Percentiles rank a stretch among this genome's conserved stretches.
phyloP scores from a whole-genome alignment of 1,284 basidiomycete genomes.

The Ceratobasidium sp. region DNA sequence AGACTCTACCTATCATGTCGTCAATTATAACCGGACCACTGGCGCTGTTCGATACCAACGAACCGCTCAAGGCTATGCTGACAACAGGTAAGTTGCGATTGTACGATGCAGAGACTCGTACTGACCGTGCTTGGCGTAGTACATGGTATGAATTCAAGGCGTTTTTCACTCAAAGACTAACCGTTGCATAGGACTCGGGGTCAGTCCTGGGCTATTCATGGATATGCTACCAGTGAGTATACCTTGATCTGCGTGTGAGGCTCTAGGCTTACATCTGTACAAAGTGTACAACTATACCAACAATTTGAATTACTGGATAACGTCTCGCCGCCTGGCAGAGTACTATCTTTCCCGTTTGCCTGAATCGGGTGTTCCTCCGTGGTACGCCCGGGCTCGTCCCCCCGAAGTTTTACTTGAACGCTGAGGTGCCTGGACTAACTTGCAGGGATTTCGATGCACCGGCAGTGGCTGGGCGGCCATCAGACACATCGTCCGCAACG shows the following conservation, averaged over 20 bases:
- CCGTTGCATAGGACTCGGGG: constrained; percentile 64
- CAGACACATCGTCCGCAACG: constrained; percentile 74
- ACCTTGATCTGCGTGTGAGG: not conserved
- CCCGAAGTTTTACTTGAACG: not conserved
- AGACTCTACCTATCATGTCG: constrained; percentile 75
- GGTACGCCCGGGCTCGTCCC: constrained; percentile 57
- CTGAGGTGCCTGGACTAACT: constrained; percentile 26
- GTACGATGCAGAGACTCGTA: not conserved
- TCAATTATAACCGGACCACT: constrained; percentile 74
- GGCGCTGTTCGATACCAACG: constrained; percentile 67
- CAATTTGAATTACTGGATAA: constrained; percentile 66
- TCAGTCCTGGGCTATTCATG: constrained; percentile 77
- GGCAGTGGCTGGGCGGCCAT: constrained; percentile 62
- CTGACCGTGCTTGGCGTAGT: constrained; percentile 56
- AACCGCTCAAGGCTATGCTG: constrained; percentile 72
- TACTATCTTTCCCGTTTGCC: constrained; percentile 73
- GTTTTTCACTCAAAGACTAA: not conserved
- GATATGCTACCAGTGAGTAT: constrained; percentile 72
- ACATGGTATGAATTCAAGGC: constrained; percentile 61
- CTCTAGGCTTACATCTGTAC: not conserved
- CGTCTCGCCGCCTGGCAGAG: constrained; percentile 67
- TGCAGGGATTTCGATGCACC: constrained; percentile 78
- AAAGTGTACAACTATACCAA: constrained; percentile 71
- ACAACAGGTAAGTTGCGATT: constrained; percentile 60
- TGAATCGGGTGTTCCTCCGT: constrained; percentile 69